Base-by-base conservation (phyloP, 805 yeast genomes). In the Pichia phayaonensis region DNA sequence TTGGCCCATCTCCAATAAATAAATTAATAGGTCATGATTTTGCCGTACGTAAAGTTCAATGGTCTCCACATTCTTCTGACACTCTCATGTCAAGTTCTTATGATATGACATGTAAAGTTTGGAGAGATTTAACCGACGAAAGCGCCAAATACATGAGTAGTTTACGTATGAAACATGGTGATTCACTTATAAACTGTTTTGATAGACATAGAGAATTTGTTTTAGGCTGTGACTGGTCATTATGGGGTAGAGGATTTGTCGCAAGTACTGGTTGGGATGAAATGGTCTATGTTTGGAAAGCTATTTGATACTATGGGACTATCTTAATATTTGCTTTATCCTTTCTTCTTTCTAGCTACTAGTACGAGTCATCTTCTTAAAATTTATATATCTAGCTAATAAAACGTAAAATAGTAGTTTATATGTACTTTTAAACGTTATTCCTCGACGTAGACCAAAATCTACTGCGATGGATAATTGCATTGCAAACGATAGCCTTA, bases 191-290 rank as follows among this genome's bases (percentile, higher is more conserved):
- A 38, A 79, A 78, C 8, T 75, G 76, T 18, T 87, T 89, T 72
- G 72, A 76, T 22, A 69, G 67, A 48, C 98, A 94, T 69, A 75
- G 80, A 27, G 99, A 92, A 71, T 92, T 92, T 69, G 97, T 86
- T 1, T 80, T 86, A 58, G 97, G 95, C 18, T 85, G 90, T 56
- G 98, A 94, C 70, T 94, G 96, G 86, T 84, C 95, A 56, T 67
- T 94, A 47, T 92, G 97, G 97, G 99, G 98, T 3, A 83, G 82
- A 58, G 97, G 97, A 1, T 90, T 94, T 90, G 90, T 85, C 18
- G 95, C 94, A 11, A 83, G 96, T 16, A 84, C 90, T 0, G 97
- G 96, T 2, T 92, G 97, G 96, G 99, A 92, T 70, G 96, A 92
- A 62, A 89, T 88, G 85, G 83, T 90, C 8, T 84, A 85, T 62